Evolutionary conservation across 2,329 filamentous ascomycete species (phyloP).

Genomic region (Rasamsonia emersonii): DNA sequence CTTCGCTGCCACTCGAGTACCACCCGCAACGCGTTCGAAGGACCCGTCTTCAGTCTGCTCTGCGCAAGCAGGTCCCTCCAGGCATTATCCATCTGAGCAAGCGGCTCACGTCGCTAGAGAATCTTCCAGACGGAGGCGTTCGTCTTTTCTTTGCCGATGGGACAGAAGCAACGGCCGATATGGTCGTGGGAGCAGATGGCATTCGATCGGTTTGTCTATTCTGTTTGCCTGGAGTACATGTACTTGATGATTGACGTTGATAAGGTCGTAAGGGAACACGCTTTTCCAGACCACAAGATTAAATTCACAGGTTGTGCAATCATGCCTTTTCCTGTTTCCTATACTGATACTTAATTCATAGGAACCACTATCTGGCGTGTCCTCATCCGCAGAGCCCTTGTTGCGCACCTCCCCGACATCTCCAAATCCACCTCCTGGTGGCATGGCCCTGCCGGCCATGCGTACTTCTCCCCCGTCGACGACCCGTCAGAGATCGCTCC

Average conservation of each 20-base stretch:
- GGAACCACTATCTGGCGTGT: slow-evolving; percentile 43
- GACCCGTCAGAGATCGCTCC: slow-evolving; percentile 11
- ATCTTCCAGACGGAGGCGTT: slow-evolving; percentile 30
- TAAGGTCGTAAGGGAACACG: background rate
- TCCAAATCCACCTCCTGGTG: slow-evolving; percentile 33
- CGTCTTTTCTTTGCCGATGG: slow-evolving; percentile 41
- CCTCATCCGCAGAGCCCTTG: slow-evolving; percentile 30
- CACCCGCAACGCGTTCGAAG: slow-evolving; percentile 20
- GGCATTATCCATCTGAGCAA: slow-evolving; percentile 39
- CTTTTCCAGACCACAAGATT: background rate
- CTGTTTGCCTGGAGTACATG: background rate
- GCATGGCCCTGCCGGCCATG: slow-evolving; percentile 35
- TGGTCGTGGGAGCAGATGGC: slow-evolving; percentile 46
- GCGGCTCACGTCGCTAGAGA: slow-evolving; percentile 32
- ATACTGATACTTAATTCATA: slow-evolving; percentile 40
- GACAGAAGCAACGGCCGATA: slow-evolving; percentile 29
- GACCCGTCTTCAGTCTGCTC: slow-evolving; percentile 40
- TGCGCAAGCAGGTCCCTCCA: slow-evolving; percentile 39
- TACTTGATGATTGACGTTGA: background rate
- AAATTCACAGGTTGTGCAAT: slow-evolving; percentile 29
- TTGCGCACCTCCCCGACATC: slow-evolving; percentile 25
- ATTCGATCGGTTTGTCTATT: slow-evolving; percentile 38
- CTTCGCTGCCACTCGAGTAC: slow-evolving; percentile 11
- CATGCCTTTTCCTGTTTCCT: slow-evolving; percentile 35
- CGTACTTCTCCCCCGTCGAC: slow-evolving; percentile 36